A percentile compares a stretch with the other conserved stretches of the same genome.
Evolutionary conservation across 1,139 yeast genomes (phyloP).

Genomic region (Pichia sp.): DNA sequence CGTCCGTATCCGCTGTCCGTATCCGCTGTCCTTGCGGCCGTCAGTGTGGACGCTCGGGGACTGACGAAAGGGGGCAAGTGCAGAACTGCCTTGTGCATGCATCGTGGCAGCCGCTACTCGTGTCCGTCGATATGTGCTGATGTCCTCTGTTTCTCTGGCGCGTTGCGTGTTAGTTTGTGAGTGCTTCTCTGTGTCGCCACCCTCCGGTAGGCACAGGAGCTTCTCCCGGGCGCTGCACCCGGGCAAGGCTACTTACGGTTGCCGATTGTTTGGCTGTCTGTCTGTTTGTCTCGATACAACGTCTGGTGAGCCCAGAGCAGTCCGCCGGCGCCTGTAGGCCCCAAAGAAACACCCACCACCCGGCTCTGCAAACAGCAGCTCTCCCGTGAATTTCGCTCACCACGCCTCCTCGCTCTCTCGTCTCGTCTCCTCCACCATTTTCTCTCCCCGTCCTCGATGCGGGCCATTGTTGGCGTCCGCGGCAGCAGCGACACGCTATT

Average conservation of each 20-base stretch:
- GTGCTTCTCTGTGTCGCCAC: no score
- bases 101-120: no score
- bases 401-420: neutral
- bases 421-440: neutral
- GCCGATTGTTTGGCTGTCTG: neutral
- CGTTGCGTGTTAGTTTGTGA: no score
- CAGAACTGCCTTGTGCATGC: no score
- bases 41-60: no score
- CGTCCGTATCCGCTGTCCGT: no score
- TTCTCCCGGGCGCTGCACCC: no score
- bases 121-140: no score
- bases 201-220: no score
- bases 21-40: no score
- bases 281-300: neutral
- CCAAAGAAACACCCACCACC: neutral
- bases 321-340: neutral
- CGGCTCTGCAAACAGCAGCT: neutral
- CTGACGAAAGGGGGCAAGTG: no score
- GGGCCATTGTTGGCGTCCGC: neutral
- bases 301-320: neutral
- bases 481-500: neutral
- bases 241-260: neutral
- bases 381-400: neutral
- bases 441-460: neutral
- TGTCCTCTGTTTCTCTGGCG: no score